These are phyloP conservation scores for Zygoascus tannicola DNA, from an alignment of 805 yeast genomes.

Conservation along the genomic window DNA sequence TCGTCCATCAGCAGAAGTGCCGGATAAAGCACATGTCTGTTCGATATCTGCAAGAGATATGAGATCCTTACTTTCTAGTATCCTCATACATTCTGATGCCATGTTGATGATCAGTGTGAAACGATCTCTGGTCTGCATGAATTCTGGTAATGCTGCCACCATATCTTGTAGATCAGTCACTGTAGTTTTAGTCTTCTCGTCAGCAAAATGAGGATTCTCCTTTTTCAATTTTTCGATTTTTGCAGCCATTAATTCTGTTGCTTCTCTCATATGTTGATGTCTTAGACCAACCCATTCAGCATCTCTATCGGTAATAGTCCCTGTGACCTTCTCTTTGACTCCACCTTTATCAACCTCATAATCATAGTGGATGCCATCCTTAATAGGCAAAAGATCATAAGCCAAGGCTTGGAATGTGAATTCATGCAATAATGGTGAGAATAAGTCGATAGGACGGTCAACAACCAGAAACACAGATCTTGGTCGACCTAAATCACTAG, in stretches of 20 bases:
- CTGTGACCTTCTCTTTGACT: slow-evolving; percentile 33
- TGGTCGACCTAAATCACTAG: slow-evolving; percentile 39
- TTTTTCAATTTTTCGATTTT: slow-evolving; percentile 56
- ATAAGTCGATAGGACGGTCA: slow-evolving; percentile 76
- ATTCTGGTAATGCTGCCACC: slow-evolving; percentile 37
- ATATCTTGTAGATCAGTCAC: slow-evolving; percentile 68
- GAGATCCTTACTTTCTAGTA: slow-evolving; percentile 48
- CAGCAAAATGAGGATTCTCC: slow-evolving; percentile 68
- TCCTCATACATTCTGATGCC: slow-evolving; percentile 52
- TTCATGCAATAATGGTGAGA: slow-evolving; percentile 80
- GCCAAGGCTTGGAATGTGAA: slow-evolving; percentile 89
- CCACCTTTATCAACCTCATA: slow-evolving; percentile 43
- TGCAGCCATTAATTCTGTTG: slow-evolving; percentile 49
- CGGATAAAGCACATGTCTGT: slow-evolving; percentile 63
- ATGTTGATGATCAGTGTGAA: slow-evolving; percentile 29
- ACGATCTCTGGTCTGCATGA: slow-evolving; percentile 28
- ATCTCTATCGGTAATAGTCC: slow-evolving; percentile 52
- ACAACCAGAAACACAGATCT: slow-evolving; percentile 65
- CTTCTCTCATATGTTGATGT: slow-evolving; percentile 68
- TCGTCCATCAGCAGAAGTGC: slow-evolving; percentile 58
- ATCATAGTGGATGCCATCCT: slow-evolving; percentile 37
- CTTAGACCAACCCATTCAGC: slow-evolving; percentile 63
- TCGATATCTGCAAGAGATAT: slow-evolving; percentile 77
- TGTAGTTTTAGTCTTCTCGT: slow-evolving; percentile 51
- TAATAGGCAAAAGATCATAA: slow-evolving; percentile 53